phyloP scores from a whole-genome alignment of 1,284 basidiomycete species.

The Ustilago hordei region DNA sequence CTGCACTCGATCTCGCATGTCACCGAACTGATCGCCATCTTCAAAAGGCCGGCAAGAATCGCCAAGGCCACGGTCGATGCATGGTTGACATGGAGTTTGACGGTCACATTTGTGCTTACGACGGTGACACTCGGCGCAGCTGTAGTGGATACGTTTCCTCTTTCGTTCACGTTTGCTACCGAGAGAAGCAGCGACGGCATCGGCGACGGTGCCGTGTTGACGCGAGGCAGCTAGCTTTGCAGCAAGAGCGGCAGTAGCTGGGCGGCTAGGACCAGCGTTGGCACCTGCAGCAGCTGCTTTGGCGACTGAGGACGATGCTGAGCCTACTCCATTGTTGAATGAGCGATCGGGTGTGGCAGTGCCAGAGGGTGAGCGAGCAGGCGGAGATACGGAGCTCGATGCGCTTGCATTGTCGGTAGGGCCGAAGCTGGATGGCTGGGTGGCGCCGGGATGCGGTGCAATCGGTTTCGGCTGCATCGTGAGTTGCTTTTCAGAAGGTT shows the following conservation, averaged over 20 bases:
- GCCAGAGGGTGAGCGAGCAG: conserved; percentile 35
- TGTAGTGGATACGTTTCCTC: conserved; percentile 65
- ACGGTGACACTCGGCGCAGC: conserved; percentile 65
- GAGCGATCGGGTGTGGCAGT: conserved; percentile 42
- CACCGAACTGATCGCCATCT: conserved; percentile 64
- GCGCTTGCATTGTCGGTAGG: conserved; percentile 24
- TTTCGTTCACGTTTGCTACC: conserved; percentile 59
- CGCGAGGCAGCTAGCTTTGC: conserved; percentile 37
- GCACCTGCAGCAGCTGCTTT: conserved; percentile 38
- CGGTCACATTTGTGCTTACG: conserved; percentile 67
- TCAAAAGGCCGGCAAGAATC: conserved; percentile 63
- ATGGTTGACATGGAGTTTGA: conserved; percentile 63
- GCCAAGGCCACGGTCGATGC: conserved; percentile 63
- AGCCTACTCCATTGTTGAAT: conserved; percentile 21
- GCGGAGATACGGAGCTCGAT: conserved; percentile 42
- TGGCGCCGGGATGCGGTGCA: conserved; percentile 32
- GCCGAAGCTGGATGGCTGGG: conserved; percentile 21
- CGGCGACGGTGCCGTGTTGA: conserved; percentile 53
- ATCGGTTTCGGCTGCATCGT: conserved; percentile 43
- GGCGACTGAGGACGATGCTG: conserved; percentile 17
- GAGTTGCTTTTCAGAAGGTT: background rate
- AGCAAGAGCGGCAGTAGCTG: conserved; percentile 34
- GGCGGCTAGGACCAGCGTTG: conserved; percentile 32
- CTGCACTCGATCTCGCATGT: conserved; percentile 61
- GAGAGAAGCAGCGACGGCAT: conserved; percentile 60